Conservation (phyloP, 1,139 yeast species). For the Diutina siamensis region DNA sequence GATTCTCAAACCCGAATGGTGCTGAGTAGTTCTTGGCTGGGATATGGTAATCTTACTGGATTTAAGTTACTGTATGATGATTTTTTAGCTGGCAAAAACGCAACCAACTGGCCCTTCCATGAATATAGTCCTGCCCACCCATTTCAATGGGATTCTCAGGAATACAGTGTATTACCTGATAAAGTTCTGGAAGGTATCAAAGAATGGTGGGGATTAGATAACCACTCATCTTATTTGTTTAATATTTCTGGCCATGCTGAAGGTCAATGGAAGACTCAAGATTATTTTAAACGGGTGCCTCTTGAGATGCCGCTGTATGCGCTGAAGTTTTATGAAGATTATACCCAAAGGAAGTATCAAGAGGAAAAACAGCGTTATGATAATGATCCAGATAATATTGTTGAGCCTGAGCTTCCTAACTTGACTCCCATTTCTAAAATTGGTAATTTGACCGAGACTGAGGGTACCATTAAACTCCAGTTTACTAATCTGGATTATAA, state of each 20-base stretch:
- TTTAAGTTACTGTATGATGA: conserved; percentile 52
- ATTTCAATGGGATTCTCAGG: conserved; percentile 40
- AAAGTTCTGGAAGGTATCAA: conserved; percentile 35
- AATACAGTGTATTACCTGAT: conserved; percentile 51
- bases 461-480: background rate
- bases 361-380: conserved; percentile 17
- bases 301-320: conserved; percentile 34
- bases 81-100: conserved; percentile 28
- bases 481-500: background rate
- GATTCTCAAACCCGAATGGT: conserved; percentile 21
- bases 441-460: conserved; percentile 22
- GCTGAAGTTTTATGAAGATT: conserved; percentile 20
- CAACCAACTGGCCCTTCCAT: conserved; percentile 49
- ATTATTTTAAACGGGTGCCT: conserved; percentile 10
- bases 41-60: conserved; percentile 71
- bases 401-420: conserved; percentile 8
- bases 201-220: conserved; percentile 33
- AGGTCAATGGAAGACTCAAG: conserved; percentile 24
- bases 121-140: conserved; percentile 25
- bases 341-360: conserved; percentile 16
- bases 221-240: conserved; percentile 20
- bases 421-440: conserved; percentile 10
- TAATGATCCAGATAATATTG: conserved; percentile 15
- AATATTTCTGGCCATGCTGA: conserved; percentile 40
- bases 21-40: conserved; percentile 33